Evolutionary conservation across 2,329 filamentous ascomycete genomes (phyloP).

Genomic region (Torrubiellomyces zombiae): DNA sequence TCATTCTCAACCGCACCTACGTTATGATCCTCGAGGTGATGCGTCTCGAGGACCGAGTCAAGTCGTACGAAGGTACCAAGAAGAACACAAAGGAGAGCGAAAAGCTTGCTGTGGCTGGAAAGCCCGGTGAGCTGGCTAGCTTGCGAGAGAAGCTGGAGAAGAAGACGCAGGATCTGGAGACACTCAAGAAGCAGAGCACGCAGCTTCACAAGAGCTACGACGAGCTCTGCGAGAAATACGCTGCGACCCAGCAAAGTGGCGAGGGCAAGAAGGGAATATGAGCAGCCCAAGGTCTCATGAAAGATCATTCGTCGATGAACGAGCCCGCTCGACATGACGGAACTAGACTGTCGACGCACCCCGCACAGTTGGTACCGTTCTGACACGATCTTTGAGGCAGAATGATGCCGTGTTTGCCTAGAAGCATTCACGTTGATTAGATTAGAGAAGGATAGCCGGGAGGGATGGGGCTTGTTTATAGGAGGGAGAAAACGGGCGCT

Average conservation of each 20-base stretch:
- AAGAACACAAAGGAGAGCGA: slow-evolving; percentile 47
- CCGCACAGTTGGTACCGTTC: too few relatives aligned
- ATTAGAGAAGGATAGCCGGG: too few relatives aligned
- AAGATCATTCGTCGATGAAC: too few relatives aligned
- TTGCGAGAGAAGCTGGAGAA: slow-evolving; percentile 56
- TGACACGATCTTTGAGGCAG: too few relatives aligned
- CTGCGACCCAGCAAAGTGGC: slow-evolving; percentile 32
- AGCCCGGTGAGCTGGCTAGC: slow-evolving; percentile 55
- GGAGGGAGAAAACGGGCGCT: too few relatives aligned
- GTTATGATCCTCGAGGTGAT: slow-evolving; percentile 89
- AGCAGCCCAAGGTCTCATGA: too few relatives aligned
- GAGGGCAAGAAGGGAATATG: slow-evolving; percentile 38
- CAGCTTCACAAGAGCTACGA: slow-evolving; percentile 75
- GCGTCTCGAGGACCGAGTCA: slow-evolving; percentile 80
- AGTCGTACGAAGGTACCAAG: slow-evolving; percentile 50
- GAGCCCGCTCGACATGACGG: background rate
- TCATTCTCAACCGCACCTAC: slow-evolving; percentile 98
- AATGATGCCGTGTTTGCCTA: too few relatives aligned
- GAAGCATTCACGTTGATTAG: too few relatives aligned
- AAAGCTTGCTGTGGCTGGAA: slow-evolving; percentile 56
- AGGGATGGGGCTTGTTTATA: too few relatives aligned
- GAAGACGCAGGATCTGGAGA: slow-evolving; percentile 72
- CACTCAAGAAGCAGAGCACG: slow-evolving; percentile 81
- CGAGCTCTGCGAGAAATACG: slow-evolving; percentile 68
- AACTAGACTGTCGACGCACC: too few relatives aligned